phyloP scores from a whole-genome alignment of 2,329 filamentous ascomycete species.

The Dendrostoma leiphaemia region DNA sequence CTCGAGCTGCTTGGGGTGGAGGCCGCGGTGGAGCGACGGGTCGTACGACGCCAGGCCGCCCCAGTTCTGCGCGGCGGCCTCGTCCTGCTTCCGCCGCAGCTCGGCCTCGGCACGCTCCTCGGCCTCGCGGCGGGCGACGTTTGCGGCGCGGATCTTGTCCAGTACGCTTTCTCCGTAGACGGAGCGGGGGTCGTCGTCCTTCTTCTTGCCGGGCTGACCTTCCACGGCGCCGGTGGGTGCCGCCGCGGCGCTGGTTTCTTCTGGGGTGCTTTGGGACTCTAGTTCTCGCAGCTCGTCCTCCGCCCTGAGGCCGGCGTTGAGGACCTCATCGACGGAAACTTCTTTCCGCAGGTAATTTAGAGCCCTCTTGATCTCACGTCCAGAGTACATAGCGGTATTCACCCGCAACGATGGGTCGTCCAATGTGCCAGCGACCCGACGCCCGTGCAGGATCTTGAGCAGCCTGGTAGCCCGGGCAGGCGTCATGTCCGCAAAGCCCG shows the following conservation, averaged over 20 bases:
- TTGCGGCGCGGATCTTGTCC: constrained; percentile 55
- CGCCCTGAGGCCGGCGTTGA: constrained; percentile 59
- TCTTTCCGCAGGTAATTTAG: constrained; percentile 54
- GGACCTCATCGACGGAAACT: constrained; percentile 57
- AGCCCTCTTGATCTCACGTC: constrained; percentile 41
- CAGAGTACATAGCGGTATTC: constrained; percentile 45
- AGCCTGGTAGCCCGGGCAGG: constrained; percentile 49
- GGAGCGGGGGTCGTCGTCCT: constrained; percentile 21
- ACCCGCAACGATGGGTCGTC: constrained; percentile 52
- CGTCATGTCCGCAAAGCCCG: constrained; percentile 51
- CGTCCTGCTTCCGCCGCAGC: constrained; percentile 39
- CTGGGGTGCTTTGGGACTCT: constrained; percentile 34
- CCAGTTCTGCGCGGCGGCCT: constrained; percentile 33
- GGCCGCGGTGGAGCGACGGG: constrained; percentile 1
- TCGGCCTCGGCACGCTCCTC: constrained; percentile 42
- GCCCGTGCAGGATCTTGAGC: constrained; percentile 59
- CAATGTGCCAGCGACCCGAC: constrained; percentile 62
- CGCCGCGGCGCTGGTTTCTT: constrained; percentile 22
- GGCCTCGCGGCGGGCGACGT: constrained; percentile 48
- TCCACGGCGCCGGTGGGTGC: constrained; percentile 24
- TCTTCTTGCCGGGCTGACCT: constrained; percentile 36
- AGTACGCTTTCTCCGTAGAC: constrained; percentile 58
- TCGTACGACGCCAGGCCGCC: constrained; percentile 40
- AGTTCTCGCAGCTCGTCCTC: constrained; percentile 60
- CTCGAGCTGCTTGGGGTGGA: constrained; percentile 36